Base-by-base conservation (phyloP, 257 asterid species). In the Cruciata laevipes region DNA sequence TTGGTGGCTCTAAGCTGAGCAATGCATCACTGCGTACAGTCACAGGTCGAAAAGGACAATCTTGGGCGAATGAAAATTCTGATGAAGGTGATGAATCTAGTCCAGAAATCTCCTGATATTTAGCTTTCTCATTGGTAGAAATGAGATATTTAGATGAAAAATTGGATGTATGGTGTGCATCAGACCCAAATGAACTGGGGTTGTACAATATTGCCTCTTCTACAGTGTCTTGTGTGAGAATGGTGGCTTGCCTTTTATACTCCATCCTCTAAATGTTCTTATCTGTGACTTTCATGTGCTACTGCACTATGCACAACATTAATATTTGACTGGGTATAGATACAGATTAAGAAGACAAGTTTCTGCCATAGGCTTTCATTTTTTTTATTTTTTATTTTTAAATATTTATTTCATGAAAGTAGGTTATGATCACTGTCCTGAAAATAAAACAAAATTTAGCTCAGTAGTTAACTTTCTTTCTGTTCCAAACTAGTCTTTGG, bases 41-140 rank as follows among this genome's bases (percentile, higher is more conserved):
- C 75, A 83, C 87, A 61, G 77, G 79, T 77, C 85, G 96, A 69
- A 94, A 86, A 83, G 83, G 94, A 58, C 97, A 83, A 57, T 75
- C 90, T 51, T 82, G 81, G 81, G 73, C 86, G 55, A 83, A 75
- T 49, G 96, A 86, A 76, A 82, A 61, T 75, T 75, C 79, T 23
- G 96, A 86, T 74, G 99, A 94, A 85, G 96, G 99, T 89, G 78
- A 74, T 82, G 56, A 67, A 75, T 67, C 69, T 75, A 74, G 66
- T 60, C 66, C 44, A 64, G 57, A 57, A 69, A 68, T 62, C 56
- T 42, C 63, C 38, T 67, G n/a, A 57, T 42, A 44, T 40, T 53
- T 63, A 60, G 65, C 24, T 11, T 57, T 31, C 44, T 30, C 14
- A 27, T 59, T 65, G 17, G 56, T 13, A 30, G 40, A 10, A 30